Conservation (phyloP, 2,329 filamentous ascomycete species). For the Hypoxylon sp. region DNA sequence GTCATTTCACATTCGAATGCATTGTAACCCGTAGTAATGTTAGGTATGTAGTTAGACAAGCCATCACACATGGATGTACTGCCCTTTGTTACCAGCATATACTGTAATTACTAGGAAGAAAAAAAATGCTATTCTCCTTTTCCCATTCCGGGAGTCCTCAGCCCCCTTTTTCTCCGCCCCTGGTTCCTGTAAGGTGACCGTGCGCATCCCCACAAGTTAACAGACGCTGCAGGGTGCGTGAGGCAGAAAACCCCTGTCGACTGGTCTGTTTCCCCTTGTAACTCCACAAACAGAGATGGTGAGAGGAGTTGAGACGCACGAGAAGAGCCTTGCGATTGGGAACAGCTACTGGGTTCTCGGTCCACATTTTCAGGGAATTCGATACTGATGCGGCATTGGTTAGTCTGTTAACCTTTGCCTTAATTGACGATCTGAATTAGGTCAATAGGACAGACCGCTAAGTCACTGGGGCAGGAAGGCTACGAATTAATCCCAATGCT, state of each 20-base stretch:
- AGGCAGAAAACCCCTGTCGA: constrained; percentile 27
- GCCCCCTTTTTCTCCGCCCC: constrained; percentile 31
- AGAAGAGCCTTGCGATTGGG: constrained; percentile 39
- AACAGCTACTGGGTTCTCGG: constrained; percentile 25
- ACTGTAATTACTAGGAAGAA: constrained; percentile 1
- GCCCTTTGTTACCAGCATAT: background rate
- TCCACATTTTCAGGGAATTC: constrained; percentile 28
- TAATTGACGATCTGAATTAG: constrained; percentile 49
- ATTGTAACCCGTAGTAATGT: constrained; percentile 10
- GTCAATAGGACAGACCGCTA: constrained; percentile 41
- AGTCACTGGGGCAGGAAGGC: constrained; percentile 21
- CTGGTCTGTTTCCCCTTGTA: constrained; percentile 16
- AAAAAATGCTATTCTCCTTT: constrained; percentile 14
- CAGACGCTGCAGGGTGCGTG: constrained; percentile 23
- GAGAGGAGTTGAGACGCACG: constrained; percentile 25
- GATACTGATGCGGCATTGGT: constrained; percentile 28
- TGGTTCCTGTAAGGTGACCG: constrained; percentile 27
- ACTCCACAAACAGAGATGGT: constrained; percentile 32
- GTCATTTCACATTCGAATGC: constrained; percentile 6
- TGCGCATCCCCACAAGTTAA: constrained; percentile 38
- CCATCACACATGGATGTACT: constrained; percentile 1
- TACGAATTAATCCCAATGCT: constrained; percentile 26
- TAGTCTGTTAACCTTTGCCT: constrained; percentile 22
- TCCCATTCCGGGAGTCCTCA: constrained; percentile 23
- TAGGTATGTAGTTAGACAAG: constrained; percentile 4